These are phyloP conservation scores for Lactarius hatsudake DNA, from an alignment of 768 basidiomycete species.

Conservation along the genomic window DNA sequence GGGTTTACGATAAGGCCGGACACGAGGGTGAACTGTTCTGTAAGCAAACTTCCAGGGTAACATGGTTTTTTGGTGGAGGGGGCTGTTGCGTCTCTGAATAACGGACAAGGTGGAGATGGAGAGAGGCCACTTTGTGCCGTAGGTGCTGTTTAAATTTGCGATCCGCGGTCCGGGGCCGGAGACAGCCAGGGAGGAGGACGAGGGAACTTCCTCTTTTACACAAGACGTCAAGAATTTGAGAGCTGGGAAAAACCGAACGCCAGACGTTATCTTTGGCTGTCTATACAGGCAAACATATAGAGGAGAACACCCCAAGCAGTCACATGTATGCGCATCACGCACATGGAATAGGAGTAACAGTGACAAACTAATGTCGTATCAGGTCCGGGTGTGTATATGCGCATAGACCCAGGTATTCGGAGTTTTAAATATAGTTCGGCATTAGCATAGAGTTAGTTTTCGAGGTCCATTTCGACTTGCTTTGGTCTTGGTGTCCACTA, in stretches of 20 bases:
- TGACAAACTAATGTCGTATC: too few species aligned
- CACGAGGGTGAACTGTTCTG: not conserved
- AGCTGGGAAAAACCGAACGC: not conserved
- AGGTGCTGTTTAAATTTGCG: not conserved
- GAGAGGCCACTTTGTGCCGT: not conserved
- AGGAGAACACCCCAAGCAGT: not conserved
- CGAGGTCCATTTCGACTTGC: not conserved
- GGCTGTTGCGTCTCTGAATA: not conserved
- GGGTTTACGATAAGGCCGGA: conserved; percentile 7
- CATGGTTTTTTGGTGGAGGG: too few species aligned
- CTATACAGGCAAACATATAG: too few species aligned
- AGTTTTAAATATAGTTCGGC: conserved; percentile 14
- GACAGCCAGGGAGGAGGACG: not conserved
- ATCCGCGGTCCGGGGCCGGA: conserved; percentile 20
- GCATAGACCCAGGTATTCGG: not conserved
- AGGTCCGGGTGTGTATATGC: too few species aligned
- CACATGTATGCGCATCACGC: not conserved
- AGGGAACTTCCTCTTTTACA: not conserved
- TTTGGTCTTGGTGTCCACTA: conserved; percentile 19
- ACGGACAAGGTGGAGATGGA: not conserved
- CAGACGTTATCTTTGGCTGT: not conserved
- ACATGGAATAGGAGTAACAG: too few species aligned
- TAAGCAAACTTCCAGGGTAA: not conserved
- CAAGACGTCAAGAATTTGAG: not conserved
- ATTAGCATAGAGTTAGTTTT: conserved; percentile 8